phyloP scores from a whole-genome alignment of 2,329 filamentous ascomycete species.

The Ophiosphaerella narmari region DNA sequence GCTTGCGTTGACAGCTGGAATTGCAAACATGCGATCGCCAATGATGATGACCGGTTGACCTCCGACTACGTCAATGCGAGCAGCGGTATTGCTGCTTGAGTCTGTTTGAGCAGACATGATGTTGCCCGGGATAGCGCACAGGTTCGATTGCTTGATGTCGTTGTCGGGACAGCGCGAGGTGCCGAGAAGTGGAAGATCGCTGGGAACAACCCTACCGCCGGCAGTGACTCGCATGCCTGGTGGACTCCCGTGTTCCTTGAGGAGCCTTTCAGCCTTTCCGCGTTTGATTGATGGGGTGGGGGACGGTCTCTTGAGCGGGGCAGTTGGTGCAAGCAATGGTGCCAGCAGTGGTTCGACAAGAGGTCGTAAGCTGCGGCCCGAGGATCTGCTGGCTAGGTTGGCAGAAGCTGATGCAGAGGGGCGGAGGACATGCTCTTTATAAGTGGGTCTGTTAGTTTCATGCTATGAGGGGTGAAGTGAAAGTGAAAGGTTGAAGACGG shows the following conservation, averaged over 20 bases:
- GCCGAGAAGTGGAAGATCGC: constrained; percentile 44
- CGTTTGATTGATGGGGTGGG: constrained; percentile 57
- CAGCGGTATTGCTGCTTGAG: constrained; percentile 21
- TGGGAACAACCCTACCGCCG: constrained; percentile 58
- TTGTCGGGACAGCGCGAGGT: constrained; percentile 38
- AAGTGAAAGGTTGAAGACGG: constrained; percentile 2
- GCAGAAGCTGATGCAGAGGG: constrained; percentile 48
- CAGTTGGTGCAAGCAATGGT: constrained; percentile 17
- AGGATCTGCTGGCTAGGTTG: constrained; percentile 28
- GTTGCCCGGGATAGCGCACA: constrained; percentile 26
- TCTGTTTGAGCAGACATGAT: constrained; percentile 31
- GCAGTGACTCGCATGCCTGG: constrained; percentile 57
- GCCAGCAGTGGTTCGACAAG: constrained; percentile 21
- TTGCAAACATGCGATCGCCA: constrained; percentile 38
- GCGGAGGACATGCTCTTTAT: constrained; percentile 47
- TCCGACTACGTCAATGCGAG: constrained; percentile 36
- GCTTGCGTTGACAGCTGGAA: constrained; percentile 31
- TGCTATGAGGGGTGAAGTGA: constrained; percentile 12
- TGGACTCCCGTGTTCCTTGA: constrained; percentile 58
- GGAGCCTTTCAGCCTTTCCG: constrained; percentile 54
- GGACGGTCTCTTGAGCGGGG: constrained; percentile 47
- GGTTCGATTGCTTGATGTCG: constrained; percentile 30
- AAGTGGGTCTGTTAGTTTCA: constrained; percentile 8
- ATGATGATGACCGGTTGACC: constrained; percentile 39
- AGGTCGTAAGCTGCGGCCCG: constrained; percentile 32